These are phyloP conservation scores for Amanita subjunquillea DNA, from an alignment of 768 basidiomycete species.

Conservation along the genomic window DNA sequence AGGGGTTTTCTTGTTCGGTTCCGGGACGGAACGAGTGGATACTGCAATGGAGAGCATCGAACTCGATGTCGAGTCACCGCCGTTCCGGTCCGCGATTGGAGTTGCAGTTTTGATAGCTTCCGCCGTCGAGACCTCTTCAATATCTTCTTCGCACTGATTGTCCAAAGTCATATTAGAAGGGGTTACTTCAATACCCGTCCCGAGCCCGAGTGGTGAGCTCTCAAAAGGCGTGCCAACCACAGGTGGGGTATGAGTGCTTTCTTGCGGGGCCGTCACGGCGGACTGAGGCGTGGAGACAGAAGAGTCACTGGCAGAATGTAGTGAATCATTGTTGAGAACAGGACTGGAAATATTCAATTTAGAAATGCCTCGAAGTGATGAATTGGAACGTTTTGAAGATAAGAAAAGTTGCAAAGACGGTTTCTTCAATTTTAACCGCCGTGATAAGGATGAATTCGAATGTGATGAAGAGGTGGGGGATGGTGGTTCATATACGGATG, in stretches of 20 bases:
- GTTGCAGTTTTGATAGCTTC: slow-evolving; percentile 13
- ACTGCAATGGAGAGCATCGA: slow-evolving; percentile 12
- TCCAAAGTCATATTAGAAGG: slow-evolving; percentile 16
- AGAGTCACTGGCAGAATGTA: slow-evolving; percentile 34
- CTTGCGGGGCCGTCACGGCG: slow-evolving; percentile 50
- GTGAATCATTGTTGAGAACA: slow-evolving; percentile 17
- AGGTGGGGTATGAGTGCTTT: slow-evolving; percentile 35
- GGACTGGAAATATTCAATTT: slow-evolving; percentile 11
- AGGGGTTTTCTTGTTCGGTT: slow-evolving; percentile 12
- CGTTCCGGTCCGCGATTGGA: slow-evolving; percentile 27
- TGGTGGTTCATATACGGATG: slow-evolving; percentile 6
- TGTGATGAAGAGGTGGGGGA: slow-evolving; percentile 14
- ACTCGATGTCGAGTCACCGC: slow-evolving; percentile 14
- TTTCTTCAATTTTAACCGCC: slow-evolving; percentile 38
- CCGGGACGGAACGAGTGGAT: slow-evolving; percentile 4
- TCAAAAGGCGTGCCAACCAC: slow-evolving; percentile 55
- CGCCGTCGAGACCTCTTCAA: slow-evolving; percentile 6
- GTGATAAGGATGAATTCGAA: slow-evolving; percentile 14
- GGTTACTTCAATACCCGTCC: slow-evolving; percentile 24
- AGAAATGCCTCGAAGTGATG: slow-evolving; percentile 23
- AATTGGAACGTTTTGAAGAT: slow-evolving; percentile 44
- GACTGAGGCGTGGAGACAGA: slow-evolving; percentile 41
- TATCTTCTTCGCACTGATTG: neutral
- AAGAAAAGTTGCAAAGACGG: slow-evolving; percentile 64
- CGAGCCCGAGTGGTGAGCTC: slow-evolving; percentile 33